phyloP scores from a whole-genome alignment of 352 stramenopile species.

The Globisporangium canariense region DNA sequence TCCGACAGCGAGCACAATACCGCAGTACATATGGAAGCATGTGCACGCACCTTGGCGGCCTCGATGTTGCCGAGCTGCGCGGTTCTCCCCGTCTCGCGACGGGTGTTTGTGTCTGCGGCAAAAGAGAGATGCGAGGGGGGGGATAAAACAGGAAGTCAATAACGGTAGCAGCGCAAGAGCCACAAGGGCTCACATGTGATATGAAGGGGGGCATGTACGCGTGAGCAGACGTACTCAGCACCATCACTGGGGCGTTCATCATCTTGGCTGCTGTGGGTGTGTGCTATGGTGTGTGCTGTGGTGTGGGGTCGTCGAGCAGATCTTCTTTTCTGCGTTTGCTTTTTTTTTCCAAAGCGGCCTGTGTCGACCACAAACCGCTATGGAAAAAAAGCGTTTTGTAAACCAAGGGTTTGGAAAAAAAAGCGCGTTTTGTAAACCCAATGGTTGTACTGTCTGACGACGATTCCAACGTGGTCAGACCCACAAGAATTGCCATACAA shows the following conservation, averaged over 20 bases:
- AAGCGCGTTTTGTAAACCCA: too few relatives aligned
- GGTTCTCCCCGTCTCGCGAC: slow-evolving; percentile 96
- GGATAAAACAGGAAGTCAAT: not conserved
- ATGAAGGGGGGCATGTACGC: not conserved
- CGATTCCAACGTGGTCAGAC: too few relatives aligned
- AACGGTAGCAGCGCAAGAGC: not conserved
- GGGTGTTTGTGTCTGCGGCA: slow-evolving; percentile 93
- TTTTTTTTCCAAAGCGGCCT: not conserved
- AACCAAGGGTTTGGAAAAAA: too few relatives aligned
- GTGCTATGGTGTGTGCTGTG: not conserved
- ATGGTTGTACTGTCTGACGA: too few relatives aligned
- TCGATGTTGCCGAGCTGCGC: slow-evolving; percentile 98
- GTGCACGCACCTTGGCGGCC: slow-evolving; percentile 83
- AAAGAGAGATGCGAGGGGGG: not conserved
- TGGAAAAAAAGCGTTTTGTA: too few relatives aligned
- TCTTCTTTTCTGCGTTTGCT: slow-evolving; percentile 14
- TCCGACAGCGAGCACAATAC: not conserved
- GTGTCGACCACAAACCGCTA: not conserved
- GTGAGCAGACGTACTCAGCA: slow-evolving; percentile 86
- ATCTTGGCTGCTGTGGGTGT: slow-evolving; percentile 29
- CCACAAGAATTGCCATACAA: too few relatives aligned
- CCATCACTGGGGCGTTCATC: slow-evolving; percentile 93
- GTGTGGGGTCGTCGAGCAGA: not conserved
- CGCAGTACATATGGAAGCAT: too few relatives aligned
- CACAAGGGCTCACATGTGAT: not conserved